Percentiles rank a stretch among this genome's conserved stretches.
Conservation (phyloP, 129 eudicot genomes). For the Tagetes erecta region DNA sequence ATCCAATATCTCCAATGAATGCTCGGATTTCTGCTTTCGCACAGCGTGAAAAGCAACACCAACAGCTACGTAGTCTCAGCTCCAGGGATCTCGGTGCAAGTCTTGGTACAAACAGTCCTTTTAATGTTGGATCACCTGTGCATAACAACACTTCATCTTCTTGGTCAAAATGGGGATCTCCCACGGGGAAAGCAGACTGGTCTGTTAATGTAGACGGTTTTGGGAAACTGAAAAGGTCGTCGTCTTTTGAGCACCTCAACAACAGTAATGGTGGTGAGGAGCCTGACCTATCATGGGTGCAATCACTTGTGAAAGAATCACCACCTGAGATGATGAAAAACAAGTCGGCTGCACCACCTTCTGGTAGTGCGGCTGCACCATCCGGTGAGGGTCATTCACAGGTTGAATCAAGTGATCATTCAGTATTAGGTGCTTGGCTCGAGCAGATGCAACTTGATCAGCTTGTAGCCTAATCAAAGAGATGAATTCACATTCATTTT, state of each 20-base stretch:
- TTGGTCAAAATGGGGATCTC: constrained; percentile 75
- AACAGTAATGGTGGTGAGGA: constrained; percentile 54
- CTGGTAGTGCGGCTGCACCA: constrained; percentile 48
- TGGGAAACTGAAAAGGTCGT: constrained; percentile 41
- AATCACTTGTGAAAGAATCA: constrained; percentile 88
- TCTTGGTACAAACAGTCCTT: constrained; percentile 48
- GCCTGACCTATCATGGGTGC: constrained; percentile 97
- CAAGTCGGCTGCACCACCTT: constrained; percentile 47
- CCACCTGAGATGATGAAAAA: constrained; percentile 86
- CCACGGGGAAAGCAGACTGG: constrained; percentile 75
- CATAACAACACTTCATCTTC: constrained; percentile 27
- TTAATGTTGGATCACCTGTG: constrained; percentile 58
- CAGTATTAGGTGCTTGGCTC: constrained; percentile 89
- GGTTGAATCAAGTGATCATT: constrained; percentile 62
- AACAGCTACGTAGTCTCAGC: constrained; percentile 72
- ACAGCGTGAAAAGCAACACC: constrained; percentile 65
- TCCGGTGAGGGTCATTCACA: constrained; percentile 73
- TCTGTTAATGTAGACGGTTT: constrained; percentile 46
- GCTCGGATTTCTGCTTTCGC: constrained; percentile 59
- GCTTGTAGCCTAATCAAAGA: constrained; percentile 60
- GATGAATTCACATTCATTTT: constrained; percentile 41
- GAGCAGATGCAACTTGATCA: constrained; percentile 99
- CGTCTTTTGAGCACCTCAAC: constrained; percentile 46
- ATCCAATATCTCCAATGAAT: constrained; percentile 63
- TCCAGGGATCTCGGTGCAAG: constrained; percentile 53